Evolutionary conservation across 768 basidiomycete species (phyloP).

Genomic region (Trametes cubensis): DNA sequence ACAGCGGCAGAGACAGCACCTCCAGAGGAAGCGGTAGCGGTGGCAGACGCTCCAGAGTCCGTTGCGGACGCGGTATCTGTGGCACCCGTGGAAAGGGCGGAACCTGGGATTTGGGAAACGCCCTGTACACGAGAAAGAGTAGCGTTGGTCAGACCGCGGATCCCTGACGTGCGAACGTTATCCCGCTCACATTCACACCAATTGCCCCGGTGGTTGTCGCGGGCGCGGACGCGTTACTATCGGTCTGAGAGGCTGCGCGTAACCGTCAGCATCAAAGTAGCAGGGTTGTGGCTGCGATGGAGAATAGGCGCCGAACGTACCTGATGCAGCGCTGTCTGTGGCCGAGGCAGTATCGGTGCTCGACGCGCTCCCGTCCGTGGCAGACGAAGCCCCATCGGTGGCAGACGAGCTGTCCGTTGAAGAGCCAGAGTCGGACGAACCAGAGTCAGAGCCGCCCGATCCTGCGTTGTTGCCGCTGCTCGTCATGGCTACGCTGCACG

Average conservation of each 20-base stretch:
- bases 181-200: conserved; percentile 5
- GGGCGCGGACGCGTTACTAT: conserved; percentile 11
- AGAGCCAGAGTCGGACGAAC: conserved; percentile 12
- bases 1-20: conserved; percentile 24
- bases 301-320: neutral
- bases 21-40: conserved; percentile 9
- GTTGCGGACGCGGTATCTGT: conserved; percentile 7
- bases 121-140: neutral
- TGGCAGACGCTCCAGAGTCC: neutral
- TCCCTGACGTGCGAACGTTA: neutral
- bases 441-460: conserved; percentile 1
- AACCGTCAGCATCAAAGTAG: neutral
- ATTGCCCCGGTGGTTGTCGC: conserved; percentile 8
- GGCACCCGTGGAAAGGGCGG: conserved; percentile 12
- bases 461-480: conserved; percentile 19
- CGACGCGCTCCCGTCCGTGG: conserved; percentile 15
- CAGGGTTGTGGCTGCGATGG: neutral
- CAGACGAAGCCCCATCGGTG: too few relatives aligned
- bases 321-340: conserved; percentile 18
- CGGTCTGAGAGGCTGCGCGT: conserved; percentile 7
- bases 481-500: conserved; percentile 32
- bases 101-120: conserved; percentile 13
- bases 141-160: neutral
- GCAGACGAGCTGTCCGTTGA: conserved; percentile 1
- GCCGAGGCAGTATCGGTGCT: neutral